Evolutionary conservation across 2,329 filamentous ascomycete genomes (phyloP).

Genomic region (Fusarium nygamai): DNA sequence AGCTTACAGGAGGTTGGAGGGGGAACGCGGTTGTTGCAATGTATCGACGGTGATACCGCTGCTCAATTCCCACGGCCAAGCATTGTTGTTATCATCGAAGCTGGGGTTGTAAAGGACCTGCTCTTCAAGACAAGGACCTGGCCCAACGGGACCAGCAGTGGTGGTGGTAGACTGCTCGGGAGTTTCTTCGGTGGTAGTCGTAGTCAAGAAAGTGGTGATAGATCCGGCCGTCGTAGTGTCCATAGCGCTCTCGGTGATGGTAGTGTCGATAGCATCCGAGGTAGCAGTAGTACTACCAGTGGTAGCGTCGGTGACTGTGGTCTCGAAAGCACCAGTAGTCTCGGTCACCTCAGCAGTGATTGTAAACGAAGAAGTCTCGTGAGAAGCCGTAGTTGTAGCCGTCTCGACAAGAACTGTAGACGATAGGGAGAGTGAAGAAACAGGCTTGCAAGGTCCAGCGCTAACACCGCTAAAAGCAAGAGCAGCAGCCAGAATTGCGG

Average conservation of each 20-base stretch:
- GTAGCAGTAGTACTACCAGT: neutral
- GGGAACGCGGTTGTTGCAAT: neutral
- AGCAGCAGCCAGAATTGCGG: neutral
- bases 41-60: neutral
- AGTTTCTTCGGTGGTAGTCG: neutral
- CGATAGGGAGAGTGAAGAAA: neutral
- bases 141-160: neutral
- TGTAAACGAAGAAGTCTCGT: neutral
- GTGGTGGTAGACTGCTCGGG: neutral
- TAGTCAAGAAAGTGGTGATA: neutral
- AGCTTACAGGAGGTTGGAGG: neutral
- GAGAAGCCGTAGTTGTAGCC: neutral
- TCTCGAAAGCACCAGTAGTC: neutral
- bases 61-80: neutral
- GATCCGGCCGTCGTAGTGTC: neutral
- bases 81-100: neutral
- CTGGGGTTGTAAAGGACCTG: slow-evolving; percentile 3
- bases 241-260: neutral
- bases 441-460: slow-evolving; percentile 3
- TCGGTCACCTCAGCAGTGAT: neutral
- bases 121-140: neutral
- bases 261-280: neutral
- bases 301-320: neutral
- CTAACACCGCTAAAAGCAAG: neutral
- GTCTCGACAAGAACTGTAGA: neutral